Conservation (phyloP, 78 protist species). For the Tieghemostelium lacteum region DNA sequence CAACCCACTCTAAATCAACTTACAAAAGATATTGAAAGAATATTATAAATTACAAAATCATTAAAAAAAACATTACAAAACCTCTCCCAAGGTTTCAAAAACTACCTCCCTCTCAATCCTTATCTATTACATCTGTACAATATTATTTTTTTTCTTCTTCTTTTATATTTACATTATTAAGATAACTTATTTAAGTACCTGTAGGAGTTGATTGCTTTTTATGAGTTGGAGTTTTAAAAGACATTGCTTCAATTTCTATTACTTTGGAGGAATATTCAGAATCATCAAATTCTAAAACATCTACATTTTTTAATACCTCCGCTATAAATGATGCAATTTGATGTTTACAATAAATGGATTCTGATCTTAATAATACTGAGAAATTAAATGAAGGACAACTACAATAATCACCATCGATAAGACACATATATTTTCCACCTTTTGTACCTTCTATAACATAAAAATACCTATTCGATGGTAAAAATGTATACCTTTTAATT, state of each 20-base stretch:
- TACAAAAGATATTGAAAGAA: constrained; percentile 14
- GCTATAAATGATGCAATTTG: constrained; percentile 31
- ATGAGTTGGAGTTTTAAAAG: constrained; percentile 19
- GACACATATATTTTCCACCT: constrained; percentile 47
- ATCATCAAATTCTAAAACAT: constrained; percentile 5
- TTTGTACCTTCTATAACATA: constrained; percentile 64
- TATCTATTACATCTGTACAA: not conserved
- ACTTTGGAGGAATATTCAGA: constrained; percentile 33
- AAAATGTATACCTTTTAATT: constrained; percentile 22
- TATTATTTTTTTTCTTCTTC: not conserved
- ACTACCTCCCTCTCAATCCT: not conserved
- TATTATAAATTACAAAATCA: not conserved
- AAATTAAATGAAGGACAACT: constrained; percentile 58
- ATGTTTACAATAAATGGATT: constrained; percentile 62
- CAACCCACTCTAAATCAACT: not conserved
- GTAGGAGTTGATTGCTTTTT: not conserved
- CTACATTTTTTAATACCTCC: constrained; percentile 7
- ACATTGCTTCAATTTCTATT: constrained; percentile 4
- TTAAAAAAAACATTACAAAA: not conserved
- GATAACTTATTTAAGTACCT: not conserved
- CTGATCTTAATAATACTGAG: constrained; percentile 17
- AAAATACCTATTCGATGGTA: constrained; percentile 38
- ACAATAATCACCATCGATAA: constrained; percentile 67
- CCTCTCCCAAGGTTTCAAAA: not conserved
- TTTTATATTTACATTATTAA: not conserved